Percentiles rank a stretch among this genome's conserved stretches.
Evolutionary conservation across 257 asterid species (phyloP).

Genomic region (Avicennia marina): DNA sequence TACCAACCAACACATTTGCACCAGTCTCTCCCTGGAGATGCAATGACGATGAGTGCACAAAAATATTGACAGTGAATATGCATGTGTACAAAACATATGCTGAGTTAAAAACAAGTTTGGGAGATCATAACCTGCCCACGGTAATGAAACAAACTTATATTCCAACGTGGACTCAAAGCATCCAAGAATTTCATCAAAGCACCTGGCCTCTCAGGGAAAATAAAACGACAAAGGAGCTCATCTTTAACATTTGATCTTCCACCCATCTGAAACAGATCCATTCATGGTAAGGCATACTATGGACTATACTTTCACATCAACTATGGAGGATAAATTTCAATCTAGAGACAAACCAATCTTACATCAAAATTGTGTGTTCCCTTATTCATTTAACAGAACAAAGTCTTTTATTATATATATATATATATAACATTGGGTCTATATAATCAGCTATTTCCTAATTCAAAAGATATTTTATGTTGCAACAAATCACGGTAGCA

Average conservation of each 20-base stretch:
- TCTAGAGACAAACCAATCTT: too few relatives aligned
- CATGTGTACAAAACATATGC: neutral
- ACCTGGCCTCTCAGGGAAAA: constrained; percentile 93
- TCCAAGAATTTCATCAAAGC: constrained; percentile 87
- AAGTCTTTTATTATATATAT: too few relatives aligned
- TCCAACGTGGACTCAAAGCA: constrained; percentile 94
- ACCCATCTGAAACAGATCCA: constrained; percentile 71
- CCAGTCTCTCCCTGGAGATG: constrained; percentile 79
- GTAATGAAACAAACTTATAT: constrained; percentile 91
- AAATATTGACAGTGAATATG: too few relatives aligned
- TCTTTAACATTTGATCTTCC: constrained; percentile 74
- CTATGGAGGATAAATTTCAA: too few relatives aligned
- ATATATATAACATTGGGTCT: too few relatives aligned
- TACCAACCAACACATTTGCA: constrained; percentile 92
- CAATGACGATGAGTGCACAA: neutral
- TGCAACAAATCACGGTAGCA: too few relatives aligned
- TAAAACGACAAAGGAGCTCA: constrained; percentile 84
- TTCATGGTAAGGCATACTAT: neutral
- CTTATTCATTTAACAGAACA: neutral
- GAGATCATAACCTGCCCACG: constrained; percentile 66
- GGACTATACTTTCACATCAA: neutral
- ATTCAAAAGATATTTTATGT: too few relatives aligned
- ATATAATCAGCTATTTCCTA: too few relatives aligned
- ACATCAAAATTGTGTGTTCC: neutral
- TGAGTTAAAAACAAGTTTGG: neutral